phyloP scores from a whole-genome alignment of 495 filamentous ascomycete species.

The Venustampulla echinocandica region DNA sequence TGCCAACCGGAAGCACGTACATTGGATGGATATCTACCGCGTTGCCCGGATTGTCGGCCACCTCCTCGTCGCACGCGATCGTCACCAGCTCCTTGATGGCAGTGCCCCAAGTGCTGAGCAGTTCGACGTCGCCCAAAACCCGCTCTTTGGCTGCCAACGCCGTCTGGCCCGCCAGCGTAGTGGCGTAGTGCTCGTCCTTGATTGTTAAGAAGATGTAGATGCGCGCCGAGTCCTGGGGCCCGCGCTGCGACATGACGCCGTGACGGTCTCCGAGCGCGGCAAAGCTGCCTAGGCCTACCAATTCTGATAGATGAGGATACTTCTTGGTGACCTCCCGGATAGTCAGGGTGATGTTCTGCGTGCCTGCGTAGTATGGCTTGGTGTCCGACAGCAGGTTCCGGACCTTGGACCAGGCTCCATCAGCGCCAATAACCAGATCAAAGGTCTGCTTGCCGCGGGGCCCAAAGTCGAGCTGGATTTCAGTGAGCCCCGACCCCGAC shows the following conservation, averaged over 20 bases:
- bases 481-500: slow-evolving; percentile 13
- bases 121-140: not conserved
- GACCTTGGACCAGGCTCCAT: slow-evolving; percentile 40
- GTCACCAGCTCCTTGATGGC: slow-evolving; percentile 3
- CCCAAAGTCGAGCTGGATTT: slow-evolving; percentile 30
- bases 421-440: slow-evolving; percentile 41
- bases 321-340: slow-evolving; percentile 33
- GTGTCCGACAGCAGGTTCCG: slow-evolving; percentile 18
- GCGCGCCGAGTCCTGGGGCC: slow-evolving; percentile 37
- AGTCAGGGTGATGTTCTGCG: slow-evolving; percentile 29
- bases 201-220: slow-evolving; percentile 21
- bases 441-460: slow-evolving; percentile 24
- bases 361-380: slow-evolving; percentile 24
- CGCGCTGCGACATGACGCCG: slow-evolving; percentile 34
- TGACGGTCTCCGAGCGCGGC: slow-evolving; percentile 35
- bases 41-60: not conserved
- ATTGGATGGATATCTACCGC: slow-evolving; percentile 25
- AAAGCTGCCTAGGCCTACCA: slow-evolving; percentile 31
- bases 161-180: slow-evolving; percentile 2
- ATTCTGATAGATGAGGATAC: slow-evolving; percentile 24
- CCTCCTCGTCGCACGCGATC: slow-evolving; percentile 12
- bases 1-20: slow-evolving; percentile 45
- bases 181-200: slow-evolving; percentile 19
- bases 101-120: slow-evolving; percentile 1
- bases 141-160: not conserved